Conservation (phyloP, 83 land plant genomes). For the Picea abies region DNA sequence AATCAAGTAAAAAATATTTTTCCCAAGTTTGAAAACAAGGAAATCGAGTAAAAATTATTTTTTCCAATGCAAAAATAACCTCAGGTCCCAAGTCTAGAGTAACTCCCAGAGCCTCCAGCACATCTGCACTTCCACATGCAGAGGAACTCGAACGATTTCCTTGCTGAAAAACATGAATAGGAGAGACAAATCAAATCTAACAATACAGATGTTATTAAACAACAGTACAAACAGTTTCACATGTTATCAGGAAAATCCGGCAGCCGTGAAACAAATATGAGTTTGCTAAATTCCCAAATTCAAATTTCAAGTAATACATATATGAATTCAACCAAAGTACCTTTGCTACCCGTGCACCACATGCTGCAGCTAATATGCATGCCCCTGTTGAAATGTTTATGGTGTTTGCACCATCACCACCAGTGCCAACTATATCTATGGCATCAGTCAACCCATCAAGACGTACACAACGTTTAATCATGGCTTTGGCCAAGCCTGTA, state of each 20-base stretch:
- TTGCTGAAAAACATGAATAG: constrained; percentile 49
- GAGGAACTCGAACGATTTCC: constrained; percentile 89
- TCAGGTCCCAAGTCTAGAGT: constrained; percentile 75
- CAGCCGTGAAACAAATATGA: background rate
- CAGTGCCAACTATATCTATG: constrained; percentile 35
- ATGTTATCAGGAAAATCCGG: background rate
- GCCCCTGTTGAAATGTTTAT: constrained; percentile 98
- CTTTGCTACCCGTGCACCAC: constrained; percentile 95
- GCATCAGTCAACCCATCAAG: no score
- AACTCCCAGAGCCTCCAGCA: constrained; percentile 83
- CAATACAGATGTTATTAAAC: background rate
- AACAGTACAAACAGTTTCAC: background rate
- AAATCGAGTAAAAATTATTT: background rate
- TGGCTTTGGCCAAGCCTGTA: no score
- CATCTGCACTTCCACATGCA: constrained; percentile 95
- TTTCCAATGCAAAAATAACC: constrained; percentile 41
- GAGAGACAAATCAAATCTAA: background rate
- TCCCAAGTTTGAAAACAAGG: background rate
- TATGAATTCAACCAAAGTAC: constrained; percentile 28
- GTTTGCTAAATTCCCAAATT: background rate
- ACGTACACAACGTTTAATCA: no score
- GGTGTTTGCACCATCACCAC: constrained; percentile 97
- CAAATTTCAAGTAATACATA: background rate
- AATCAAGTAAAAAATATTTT: background rate
- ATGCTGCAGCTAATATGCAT: constrained; percentile 90